phyloP scores from a whole-genome alignment of 257 asterid genomes.

The Jasminum sambac region DNA sequence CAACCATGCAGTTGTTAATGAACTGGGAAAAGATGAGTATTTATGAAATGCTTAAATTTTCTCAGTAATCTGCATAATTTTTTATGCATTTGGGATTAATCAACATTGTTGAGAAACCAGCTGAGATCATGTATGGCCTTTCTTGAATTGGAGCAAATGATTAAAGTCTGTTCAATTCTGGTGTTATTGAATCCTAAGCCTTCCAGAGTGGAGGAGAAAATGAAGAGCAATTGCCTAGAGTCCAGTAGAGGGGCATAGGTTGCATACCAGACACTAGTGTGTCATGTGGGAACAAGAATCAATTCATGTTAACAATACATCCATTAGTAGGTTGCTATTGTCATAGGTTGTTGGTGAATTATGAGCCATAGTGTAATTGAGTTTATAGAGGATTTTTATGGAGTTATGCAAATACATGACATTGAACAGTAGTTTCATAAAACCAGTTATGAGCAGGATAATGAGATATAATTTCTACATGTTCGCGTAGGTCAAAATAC shows the following conservation, averaged over 20 bases:
- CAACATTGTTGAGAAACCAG: neutral
- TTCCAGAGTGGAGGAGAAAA: no score
- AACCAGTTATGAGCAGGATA: neutral
- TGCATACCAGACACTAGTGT: no score
- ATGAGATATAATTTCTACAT: slow-evolving; percentile 3
- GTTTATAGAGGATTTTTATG: neutral
- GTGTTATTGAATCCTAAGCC: no score
- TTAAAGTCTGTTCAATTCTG: neutral
- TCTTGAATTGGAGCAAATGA: neutral
- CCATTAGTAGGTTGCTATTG: neutral
- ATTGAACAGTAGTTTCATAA: neutral
- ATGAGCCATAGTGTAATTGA: neutral
- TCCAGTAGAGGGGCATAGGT: no score
- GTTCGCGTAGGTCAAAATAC: slow-evolving; percentile 74
- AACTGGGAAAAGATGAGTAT: no score
- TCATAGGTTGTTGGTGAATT: neutral
- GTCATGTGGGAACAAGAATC: no score
- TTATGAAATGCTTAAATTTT: neutral
- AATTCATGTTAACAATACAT: no score
- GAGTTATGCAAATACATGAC: neutral
- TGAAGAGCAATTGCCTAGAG: no score
- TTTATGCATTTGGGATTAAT: neutral
- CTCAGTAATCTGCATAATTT: neutral
- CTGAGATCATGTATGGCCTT: no score
- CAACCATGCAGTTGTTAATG: no score